A percentile compares a stretch with the other conserved stretches of the same genome.
phyloP scores from a whole-genome alignment of 1,284 basidiomycete genomes.

The Pseudozyma tsukubaensis region DNA sequence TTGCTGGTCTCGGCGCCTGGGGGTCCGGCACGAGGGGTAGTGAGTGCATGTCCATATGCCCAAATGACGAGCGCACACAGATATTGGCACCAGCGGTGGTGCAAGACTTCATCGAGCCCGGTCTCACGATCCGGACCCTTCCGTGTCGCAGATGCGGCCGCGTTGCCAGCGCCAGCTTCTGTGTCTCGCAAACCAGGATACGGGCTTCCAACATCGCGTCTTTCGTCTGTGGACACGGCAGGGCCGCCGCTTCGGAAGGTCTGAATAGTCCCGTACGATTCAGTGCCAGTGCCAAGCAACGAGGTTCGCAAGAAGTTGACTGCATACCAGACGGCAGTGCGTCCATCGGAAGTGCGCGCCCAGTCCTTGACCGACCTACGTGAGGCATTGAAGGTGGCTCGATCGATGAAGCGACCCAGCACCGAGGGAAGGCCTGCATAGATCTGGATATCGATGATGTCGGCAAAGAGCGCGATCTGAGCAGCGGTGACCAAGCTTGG shows the following conservation, averaged over 20 bases:
- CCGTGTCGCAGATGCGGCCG: conserved; percentile 7
- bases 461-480: conserved; percentile 53
- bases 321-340: conserved; percentile 52
- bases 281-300: conserved; percentile 34
- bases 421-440: conserved; percentile 55
- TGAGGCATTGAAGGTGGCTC: conserved; percentile 50
- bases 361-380: conserved; percentile 50
- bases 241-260: conserved; percentile 17
- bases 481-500: conserved; percentile 52
- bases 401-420: conserved; percentile 57
- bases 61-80: conserved; percentile 54
- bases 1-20: conserved; percentile 11
- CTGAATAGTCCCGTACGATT: conserved; percentile 42
- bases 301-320: conserved; percentile 51
- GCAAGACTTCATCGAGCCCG: conserved; percentile 52
- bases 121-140: conserved; percentile 30
- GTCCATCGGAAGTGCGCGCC: conserved; percentile 47
- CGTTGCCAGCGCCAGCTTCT: conserved; percentile 7
- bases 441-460: conserved; percentile 59
- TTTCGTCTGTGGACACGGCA: conserved; percentile 13
- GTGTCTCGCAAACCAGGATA: conserved; percentile 22
- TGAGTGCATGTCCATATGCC: conserved; percentile 54
- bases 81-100: conserved; percentile 57
- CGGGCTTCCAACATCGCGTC: background rate
- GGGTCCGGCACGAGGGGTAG: conserved; percentile 24